Conservation (phyloP, 208 protist species). For the Sergeia podlipaevii region DNA sequence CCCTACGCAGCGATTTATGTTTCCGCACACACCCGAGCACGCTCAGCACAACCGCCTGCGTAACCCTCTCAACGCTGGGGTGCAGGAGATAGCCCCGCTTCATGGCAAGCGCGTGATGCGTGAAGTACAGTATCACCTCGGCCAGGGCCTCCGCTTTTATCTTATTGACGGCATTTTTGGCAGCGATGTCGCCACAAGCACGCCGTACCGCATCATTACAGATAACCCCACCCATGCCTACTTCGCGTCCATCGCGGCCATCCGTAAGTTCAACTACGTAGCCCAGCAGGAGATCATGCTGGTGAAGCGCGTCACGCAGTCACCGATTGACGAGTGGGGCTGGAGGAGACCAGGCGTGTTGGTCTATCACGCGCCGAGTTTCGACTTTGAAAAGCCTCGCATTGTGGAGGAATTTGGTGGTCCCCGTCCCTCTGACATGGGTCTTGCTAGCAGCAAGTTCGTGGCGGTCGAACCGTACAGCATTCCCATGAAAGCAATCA, state of each 20-base stretch:
- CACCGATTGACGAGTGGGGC: constrained; percentile 86
- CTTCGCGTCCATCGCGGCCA: constrained; percentile 72
- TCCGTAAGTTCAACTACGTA: constrained; percentile 84
- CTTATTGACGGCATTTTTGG: constrained; percentile 85
- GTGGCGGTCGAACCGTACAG: constrained; percentile 85
- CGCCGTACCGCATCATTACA: constrained; percentile 87
- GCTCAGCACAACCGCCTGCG: constrained; percentile 71
- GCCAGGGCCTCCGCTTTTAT: constrained; percentile 87
- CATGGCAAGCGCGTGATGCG: constrained; percentile 86
- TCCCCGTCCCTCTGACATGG: constrained; percentile 79
- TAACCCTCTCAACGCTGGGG: constrained; percentile 55
- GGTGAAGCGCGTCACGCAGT: constrained; percentile 79
- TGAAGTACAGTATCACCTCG: constrained; percentile 88
- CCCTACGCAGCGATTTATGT: constrained; percentile 48
- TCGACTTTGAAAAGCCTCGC: constrained; percentile 79
- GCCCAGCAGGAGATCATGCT: constrained; percentile 82
- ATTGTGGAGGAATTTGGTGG: constrained; percentile 92
- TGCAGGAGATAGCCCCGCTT: constrained; percentile 51
- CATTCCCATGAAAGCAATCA: constrained; percentile 87
- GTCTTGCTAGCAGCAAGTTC: constrained; percentile 63
- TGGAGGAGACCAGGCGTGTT: constrained; percentile 82
- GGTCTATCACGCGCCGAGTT: constrained; percentile 82
- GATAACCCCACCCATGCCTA: constrained; percentile 89
- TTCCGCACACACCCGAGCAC: constrained; percentile 86
- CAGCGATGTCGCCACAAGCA: constrained; percentile 59